phyloP scores from a whole-genome alignment of 2,329 filamentous ascomycete genomes.

The Penicillium sp. region DNA sequence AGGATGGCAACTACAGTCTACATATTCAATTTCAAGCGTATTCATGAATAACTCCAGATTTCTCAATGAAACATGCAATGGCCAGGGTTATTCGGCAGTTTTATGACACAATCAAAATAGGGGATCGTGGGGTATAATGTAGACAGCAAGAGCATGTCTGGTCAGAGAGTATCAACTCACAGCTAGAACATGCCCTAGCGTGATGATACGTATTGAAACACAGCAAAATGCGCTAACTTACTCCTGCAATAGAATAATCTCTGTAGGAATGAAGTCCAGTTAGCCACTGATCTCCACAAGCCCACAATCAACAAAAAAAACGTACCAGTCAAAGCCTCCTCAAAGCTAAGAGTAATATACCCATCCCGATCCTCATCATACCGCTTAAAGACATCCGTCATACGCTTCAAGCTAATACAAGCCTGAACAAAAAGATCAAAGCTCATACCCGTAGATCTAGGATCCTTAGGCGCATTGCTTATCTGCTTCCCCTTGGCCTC shows the following conservation, averaged over 20 bases:
- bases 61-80: constrained; percentile 3
- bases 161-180: constrained; percentile 2
- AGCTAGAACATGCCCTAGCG: neutral
- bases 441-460: constrained; percentile 63
- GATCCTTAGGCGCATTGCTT: constrained; percentile 34
- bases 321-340: constrained; percentile 70
- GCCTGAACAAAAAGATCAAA: constrained; percentile 98
- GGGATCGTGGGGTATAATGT: constrained; percentile 14
- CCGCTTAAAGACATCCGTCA: constrained; percentile 99
- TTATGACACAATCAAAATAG: constrained; percentile 3
- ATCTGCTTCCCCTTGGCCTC: constrained; percentile 58
- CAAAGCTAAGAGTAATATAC: constrained; percentile 80
- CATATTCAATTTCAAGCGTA: neutral
- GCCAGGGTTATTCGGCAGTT: neutral
- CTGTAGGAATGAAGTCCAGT: constrained; percentile 15
- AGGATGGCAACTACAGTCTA: neutral
- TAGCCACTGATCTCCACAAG: constrained; percentile 2
- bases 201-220: neutral
- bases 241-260: constrained; percentile 39
- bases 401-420: constrained; percentile 92
- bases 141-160: neutral
- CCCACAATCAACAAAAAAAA: neutral
- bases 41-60: neutral
- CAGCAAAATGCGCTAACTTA: constrained; percentile 18
- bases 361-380: constrained; percentile 97